phyloP scores from a whole-genome alignment of 805 yeast genomes.

The Zygoascus ofunaensis region DNA sequence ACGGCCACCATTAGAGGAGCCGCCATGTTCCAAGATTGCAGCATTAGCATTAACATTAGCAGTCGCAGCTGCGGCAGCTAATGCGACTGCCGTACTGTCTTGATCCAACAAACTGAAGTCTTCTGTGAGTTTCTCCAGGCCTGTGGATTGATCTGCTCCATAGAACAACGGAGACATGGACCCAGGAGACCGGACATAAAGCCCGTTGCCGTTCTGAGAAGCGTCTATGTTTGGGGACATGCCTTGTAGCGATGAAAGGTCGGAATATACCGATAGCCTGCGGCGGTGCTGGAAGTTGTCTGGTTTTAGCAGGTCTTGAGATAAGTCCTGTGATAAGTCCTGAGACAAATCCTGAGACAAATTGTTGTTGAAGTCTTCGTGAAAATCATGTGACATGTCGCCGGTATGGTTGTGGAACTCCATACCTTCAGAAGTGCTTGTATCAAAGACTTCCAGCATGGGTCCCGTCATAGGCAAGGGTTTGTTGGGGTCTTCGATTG shows the following conservation, averaged over 20 bases:
- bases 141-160: background rate
- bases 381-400: background rate
- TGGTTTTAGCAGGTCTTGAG: background rate
- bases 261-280: background rate
- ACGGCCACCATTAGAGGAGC: too few species aligned
- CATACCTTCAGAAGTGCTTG: background rate
- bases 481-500: too few species aligned
- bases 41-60: background rate
- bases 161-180: constrained; percentile 2
- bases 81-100: background rate
- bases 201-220: too few species aligned
- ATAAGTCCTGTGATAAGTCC: background rate
- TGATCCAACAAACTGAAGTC: constrained; percentile 8
- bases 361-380: background rate
- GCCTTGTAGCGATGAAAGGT: background rate
- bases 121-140: constrained; percentile 8
- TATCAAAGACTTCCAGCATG: background rate
- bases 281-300: background rate
- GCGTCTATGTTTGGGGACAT: background rate
- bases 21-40: background rate
- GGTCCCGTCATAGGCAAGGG: background rate
- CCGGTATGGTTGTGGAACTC: background rate
- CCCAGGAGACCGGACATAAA: background rate
- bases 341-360: background rate
- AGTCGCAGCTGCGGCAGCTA: background rate